Conservation (phyloP, 441 rosid genomes). For the Syzygium malaccense region DNA sequence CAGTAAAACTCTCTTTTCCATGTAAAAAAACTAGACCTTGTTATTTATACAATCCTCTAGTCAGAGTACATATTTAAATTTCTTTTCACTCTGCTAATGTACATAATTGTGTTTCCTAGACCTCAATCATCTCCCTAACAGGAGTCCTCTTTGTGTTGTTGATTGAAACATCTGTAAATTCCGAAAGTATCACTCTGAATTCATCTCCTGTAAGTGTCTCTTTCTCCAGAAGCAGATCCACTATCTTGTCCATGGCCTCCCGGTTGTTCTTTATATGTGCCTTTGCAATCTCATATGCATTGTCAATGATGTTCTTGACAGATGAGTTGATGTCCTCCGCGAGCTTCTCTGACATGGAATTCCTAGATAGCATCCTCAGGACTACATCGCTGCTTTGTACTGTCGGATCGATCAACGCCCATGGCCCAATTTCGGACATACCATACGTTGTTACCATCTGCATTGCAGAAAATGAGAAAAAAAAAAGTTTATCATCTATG, state of each 20-base stretch:
- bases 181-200: constrained; percentile 47
- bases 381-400: constrained; percentile 48
- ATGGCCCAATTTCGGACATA: constrained; percentile 73
- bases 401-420: constrained; percentile 55
- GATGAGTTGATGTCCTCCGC: constrained; percentile 55
- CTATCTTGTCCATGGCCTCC: constrained; percentile 69
- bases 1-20: background rate
- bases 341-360: constrained; percentile 60
- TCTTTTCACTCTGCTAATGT: background rate
- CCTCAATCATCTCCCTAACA: constrained; percentile 24
- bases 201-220: constrained; percentile 63
- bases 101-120: background rate
- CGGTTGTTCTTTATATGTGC: constrained; percentile 45
- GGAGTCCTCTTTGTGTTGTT: constrained; percentile 17
- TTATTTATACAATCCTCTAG: background rate
- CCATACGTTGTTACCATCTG: constrained; percentile 81
- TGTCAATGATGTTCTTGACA: constrained; percentile 32
- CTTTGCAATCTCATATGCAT: constrained; percentile 58
- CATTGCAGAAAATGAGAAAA: background rate
- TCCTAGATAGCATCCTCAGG: constrained; percentile 63
- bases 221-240: constrained; percentile 61
- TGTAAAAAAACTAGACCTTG: background rate
- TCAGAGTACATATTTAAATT: background rate
- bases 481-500: background rate
- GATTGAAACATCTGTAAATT: constrained; percentile 28